Evolutionary conservation across 331 rosid genomes (phyloP).

Genomic region (Telfairia occidentalis): DNA sequence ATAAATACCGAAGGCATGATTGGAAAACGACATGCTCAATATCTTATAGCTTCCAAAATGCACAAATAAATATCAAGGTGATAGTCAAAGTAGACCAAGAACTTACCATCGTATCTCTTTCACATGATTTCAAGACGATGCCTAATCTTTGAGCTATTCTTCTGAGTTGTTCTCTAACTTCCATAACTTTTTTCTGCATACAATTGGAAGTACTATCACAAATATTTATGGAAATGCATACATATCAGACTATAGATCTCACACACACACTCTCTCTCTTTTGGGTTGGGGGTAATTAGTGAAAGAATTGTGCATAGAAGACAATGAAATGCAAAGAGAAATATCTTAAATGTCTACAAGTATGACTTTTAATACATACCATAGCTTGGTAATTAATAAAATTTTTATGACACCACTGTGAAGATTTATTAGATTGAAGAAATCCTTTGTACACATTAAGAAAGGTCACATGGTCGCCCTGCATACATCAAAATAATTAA

Average conservation of each 20-base stretch:
- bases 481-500: conserved; percentile 19
- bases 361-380: conserved; percentile 34
- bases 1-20: background rate
- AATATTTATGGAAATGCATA: background rate
- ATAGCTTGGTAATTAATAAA: conserved; percentile 80
- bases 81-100: background rate
- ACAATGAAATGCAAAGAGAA: background rate
- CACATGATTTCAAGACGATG: conserved; percentile 58
- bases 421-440: conserved; percentile 84
- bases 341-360: background rate
- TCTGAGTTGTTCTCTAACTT: conserved; percentile 82
- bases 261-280: background rate
- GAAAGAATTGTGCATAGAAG: background rate
- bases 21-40: background rate
- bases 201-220: conserved; percentile 1
- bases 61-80: background rate
- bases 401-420: conserved; percentile 94
- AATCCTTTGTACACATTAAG: conserved; percentile 84
- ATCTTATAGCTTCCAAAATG: background rate
- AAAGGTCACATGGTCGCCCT: conserved; percentile 93
- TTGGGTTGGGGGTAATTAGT: background rate
- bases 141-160: conserved; percentile 78
- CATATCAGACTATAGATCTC: background rate
- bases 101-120: conserved; percentile 54
- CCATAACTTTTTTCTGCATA: conserved; percentile 71